Conservation (phyloP, 371 early-diverging fungal genomes). For the Mucor ambiguus region DNA sequence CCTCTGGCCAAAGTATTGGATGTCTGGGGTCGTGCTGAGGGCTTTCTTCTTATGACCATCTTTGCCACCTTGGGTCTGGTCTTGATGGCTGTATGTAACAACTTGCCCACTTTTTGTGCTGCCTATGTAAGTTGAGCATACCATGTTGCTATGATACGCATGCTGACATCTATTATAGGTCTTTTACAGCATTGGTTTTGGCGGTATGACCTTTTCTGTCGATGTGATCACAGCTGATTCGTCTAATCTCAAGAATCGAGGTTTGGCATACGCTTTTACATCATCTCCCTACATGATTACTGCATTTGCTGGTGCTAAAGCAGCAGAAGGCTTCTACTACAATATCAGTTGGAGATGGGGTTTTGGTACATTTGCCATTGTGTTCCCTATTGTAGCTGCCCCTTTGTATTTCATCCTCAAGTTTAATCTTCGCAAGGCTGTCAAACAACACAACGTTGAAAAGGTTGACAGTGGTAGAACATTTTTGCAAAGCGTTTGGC, state of each 20-base stretch:
- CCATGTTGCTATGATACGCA: not conserved
- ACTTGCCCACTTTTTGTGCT: slow-evolving; percentile 20
- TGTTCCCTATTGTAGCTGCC: slow-evolving; percentile 11
- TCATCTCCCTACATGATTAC: slow-evolving; percentile 22
- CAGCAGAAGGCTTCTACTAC: slow-evolving; percentile 15
- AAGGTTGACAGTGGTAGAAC: slow-evolving; percentile 9
- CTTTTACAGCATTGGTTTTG: slow-evolving; percentile 21
- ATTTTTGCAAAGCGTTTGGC: not conserved
- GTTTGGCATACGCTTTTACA: slow-evolving; percentile 20
- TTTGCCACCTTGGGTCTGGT: slow-evolving; percentile 20
- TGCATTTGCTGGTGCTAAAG: slow-evolving; percentile 17
- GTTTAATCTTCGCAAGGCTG: slow-evolving; percentile 19
- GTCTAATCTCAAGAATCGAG: slow-evolving; percentile 19
- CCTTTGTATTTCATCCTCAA: slow-evolving; percentile 19
- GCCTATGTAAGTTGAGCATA: slow-evolving; percentile 18
- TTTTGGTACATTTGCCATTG: slow-evolving; percentile 23
- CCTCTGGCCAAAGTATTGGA: slow-evolving; percentile 18
- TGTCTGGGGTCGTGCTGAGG: slow-evolving; percentile 23
- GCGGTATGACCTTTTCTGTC: slow-evolving; percentile 6
- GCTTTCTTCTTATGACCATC: slow-evolving; percentile 17
- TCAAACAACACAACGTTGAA: slow-evolving; percentile 12
- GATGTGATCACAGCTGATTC: slow-evolving; percentile 28
- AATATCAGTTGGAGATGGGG: slow-evolving; percentile 28
- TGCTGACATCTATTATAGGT: not conserved
- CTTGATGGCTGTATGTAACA: slow-evolving; percentile 24